These are phyloP conservation scores for Blastobotrys robertii DNA, from an alignment of 805 yeast genomes.

Conservation along the genomic window DNA sequence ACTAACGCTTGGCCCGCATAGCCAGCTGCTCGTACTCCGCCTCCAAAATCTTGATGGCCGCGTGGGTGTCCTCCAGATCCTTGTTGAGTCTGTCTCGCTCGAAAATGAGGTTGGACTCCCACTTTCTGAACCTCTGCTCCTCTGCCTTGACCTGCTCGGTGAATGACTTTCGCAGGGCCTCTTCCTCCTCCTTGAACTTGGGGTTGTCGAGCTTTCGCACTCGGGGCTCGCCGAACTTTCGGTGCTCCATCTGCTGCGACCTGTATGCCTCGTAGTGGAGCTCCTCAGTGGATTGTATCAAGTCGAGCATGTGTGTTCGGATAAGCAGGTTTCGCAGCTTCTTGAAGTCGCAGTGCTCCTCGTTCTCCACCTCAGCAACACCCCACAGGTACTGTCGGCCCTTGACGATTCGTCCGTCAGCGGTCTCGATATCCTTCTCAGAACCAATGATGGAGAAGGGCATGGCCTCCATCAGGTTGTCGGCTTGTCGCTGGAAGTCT, in stretches of 20 bases:
- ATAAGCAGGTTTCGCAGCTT: conserved; percentile 56
- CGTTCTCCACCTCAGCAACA: conserved; percentile 69
- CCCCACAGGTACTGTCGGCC: conserved; percentile 88
- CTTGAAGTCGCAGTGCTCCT: conserved; percentile 64
- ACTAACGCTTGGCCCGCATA: conserved; percentile 15
- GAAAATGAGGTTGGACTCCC: conserved; percentile 94
- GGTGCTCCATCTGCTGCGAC: conserved; percentile 41
- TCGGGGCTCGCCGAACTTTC: conserved; percentile 34
- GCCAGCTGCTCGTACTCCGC: conserved; percentile 23
- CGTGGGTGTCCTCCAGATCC: conserved; percentile 83
- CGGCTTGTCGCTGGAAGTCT: conserved; percentile 22
- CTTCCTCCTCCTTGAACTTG: conserved; percentile 92
- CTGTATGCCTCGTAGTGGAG: conserved; percentile 63
- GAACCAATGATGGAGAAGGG: conserved; percentile 74
- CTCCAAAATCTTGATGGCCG: conserved; percentile 28
- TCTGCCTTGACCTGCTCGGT: conserved; percentile 96
- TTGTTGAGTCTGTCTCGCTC: conserved; percentile 90
- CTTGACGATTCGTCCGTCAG: conserved; percentile 42
- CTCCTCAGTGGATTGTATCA: conserved; percentile 66
- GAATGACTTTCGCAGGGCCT: conserved; percentile 83
- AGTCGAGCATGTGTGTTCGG: conserved; percentile 64
- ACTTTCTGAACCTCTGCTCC: conserved; percentile 94
- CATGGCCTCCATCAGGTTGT: conserved; percentile 29
- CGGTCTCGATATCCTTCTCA: conserved; percentile 36
- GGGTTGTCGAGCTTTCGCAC: conserved; percentile 54